A percentile compares a stretch with the other conserved stretches of the same genome.
phyloP scores from a whole-genome alignment of 306 rosid genomes.

The Carpinus viminea region DNA sequence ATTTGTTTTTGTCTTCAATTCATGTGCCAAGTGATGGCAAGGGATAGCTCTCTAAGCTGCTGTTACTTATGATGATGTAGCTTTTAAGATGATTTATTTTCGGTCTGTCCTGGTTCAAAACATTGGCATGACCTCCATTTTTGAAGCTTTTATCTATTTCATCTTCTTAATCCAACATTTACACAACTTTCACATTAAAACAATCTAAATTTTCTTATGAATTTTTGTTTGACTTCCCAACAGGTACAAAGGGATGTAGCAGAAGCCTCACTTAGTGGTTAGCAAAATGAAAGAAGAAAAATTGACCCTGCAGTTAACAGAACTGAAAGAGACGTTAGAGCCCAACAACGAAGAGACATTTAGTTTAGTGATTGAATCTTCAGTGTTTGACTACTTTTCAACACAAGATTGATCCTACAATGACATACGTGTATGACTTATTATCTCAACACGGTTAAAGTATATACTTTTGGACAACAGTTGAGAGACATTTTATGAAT shows the following conservation, averaged over 20 bases:
- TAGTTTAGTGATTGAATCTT: not conserved
- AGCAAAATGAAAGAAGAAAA: not conserved
- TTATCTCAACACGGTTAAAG: no score
- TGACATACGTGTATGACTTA: no score
- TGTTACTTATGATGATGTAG: not conserved
- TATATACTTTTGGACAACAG: no score
- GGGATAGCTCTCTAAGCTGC: not conserved
- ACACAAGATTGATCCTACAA: no score
- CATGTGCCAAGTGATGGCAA: not conserved
- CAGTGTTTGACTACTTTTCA: no score
- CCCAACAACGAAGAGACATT: not conserved
- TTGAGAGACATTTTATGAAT: no score
- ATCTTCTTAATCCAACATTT: not conserved
- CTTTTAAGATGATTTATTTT: not conserved
- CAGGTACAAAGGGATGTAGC: not conserved
- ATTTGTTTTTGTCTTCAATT: no score
- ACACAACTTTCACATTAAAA: not conserved
- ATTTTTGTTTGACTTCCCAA: not conserved
- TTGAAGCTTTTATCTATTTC: not conserved
- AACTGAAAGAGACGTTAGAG: not conserved
- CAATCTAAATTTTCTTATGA: not conserved
- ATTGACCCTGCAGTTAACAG: not conserved
- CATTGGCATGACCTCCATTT: not conserved
- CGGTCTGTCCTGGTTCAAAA: not conserved
- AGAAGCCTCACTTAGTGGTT: no score